Base-by-base conservation (phyloP, 192 early-diverging fungal species). In the Linnemannia zychae region DNA sequence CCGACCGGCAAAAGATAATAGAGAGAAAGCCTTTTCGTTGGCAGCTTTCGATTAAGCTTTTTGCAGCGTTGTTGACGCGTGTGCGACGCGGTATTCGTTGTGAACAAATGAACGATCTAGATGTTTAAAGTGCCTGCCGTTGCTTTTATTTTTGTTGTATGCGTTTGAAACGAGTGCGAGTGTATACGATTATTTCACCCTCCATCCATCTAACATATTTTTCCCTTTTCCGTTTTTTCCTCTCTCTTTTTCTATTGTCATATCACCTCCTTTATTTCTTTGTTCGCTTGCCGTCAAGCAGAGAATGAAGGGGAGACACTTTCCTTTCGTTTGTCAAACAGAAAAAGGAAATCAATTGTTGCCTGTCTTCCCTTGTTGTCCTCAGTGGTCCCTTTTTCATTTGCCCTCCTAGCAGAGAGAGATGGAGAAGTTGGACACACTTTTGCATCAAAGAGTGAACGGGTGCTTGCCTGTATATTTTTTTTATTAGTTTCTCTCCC, bases 251-350 rank as follows among this genome's bases (percentile, higher is more conserved):
- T 63, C 57, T 63, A 31, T 63, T 63, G 24, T 63, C 57, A 63
- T 28, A 63, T 48, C 67, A 18, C 5, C 38, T 50, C 71, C 49
- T 73, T 73, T 73, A 50, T 53, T 37, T 71, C 28, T 24, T 63
- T 31, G 5, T 6, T 24, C 31, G 0, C 28, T 63, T 53, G 22
- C 13, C n/a, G n/a, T 63, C 57, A 63, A 24, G 40, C 9, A 44
- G 57, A 63, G 57, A 63, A 63, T 31, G 28, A 63, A 44, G 40
- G 40, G 40, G 40, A 44, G 40, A 44, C 40, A 63, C 9, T n/a
- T 63, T 63, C 57, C 57, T 12, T 63, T 63, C 57, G 24, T 12
- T 63, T 63, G 15, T 63, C 57, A 16, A 63, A 0, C 28, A 31
- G 28, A 63, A 2, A 63, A 31, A 63, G 28, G 57, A 28, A 63